Evolutionary conservation across 169 alveolate genomes (phyloP).

Genomic region (Prorocentrum cordatum): DNA sequence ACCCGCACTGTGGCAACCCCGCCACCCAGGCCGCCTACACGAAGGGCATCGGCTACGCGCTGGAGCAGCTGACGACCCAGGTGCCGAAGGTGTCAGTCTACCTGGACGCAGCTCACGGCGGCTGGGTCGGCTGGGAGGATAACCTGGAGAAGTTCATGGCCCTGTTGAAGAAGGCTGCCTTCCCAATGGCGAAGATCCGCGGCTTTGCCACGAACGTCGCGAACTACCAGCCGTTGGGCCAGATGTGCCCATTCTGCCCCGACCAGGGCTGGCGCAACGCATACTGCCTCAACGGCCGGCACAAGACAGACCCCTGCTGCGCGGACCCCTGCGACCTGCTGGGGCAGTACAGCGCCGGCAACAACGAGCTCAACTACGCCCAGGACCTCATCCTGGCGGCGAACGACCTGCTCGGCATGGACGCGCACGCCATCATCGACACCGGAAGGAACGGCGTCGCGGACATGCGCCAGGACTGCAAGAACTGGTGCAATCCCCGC

Average conservation of each 20-base stretch:
- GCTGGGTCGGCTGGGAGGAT: constrained; percentile 52
- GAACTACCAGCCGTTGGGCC: not conserved
- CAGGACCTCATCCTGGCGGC: constrained; percentile 15
- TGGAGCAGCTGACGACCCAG: not conserved
- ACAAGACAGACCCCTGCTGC: constrained; percentile 10
- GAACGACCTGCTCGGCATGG: constrained; percentile 16
- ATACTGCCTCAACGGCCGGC: constrained; percentile 14
- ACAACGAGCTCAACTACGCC: constrained; percentile 39
- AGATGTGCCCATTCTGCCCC: not conserved
- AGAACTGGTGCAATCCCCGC: constrained; percentile 37
- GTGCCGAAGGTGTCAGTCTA: constrained; percentile 28
- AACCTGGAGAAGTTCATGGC: constrained; percentile 16
- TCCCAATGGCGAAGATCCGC: constrained; percentile 10
- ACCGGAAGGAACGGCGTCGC: constrained; percentile 37
- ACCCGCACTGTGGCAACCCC: constrained; percentile 12
- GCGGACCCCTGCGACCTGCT: constrained; percentile 6
- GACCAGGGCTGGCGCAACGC: not conserved
- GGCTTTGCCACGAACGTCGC: constrained; percentile 47
- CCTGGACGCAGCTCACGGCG: constrained; percentile 47
- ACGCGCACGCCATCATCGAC: constrained; percentile 54
- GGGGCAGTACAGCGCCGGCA: constrained; percentile 21
- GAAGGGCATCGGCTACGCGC: constrained; percentile 2
- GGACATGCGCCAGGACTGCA: constrained; percentile 24
- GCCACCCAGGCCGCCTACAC: constrained; percentile 30
- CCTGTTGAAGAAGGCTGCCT: not conserved